A percentile compares a stretch with the other conserved stretches of the same genome.
Evolutionary conservation across 192 early-diverging fungal species (phyloP).

Genomic region (Gryganskiella cystojenkinii): DNA sequence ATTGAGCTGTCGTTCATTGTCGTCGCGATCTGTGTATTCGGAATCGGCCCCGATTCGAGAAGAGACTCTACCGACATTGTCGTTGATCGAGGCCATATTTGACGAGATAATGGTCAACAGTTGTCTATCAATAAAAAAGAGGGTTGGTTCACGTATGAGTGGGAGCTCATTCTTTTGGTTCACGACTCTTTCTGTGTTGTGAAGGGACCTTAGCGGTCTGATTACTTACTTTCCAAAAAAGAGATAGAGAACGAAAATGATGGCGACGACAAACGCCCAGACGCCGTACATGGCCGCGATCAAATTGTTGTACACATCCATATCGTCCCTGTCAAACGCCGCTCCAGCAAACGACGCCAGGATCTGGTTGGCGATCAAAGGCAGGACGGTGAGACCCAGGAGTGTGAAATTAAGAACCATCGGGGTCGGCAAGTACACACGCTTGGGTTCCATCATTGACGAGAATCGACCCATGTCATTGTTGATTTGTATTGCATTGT

Average conservation of each 20-base stretch:
- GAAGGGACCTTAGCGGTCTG: not conserved
- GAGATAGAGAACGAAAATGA: conserved; percentile 44
- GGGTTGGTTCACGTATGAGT: not conserved
- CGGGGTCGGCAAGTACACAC: conserved; percentile 38
- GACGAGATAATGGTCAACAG: conserved; percentile 52
- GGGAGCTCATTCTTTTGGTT: too few relatives aligned
- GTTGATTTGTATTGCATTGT: conserved; percentile 3
- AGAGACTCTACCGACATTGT: conserved; percentile 41
- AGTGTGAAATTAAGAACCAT: conserved; percentile 45
- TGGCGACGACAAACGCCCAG: conserved; percentile 40
- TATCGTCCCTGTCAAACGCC: conserved; percentile 33
- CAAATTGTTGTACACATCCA: conserved; percentile 32
- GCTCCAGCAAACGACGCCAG: conserved; percentile 43
- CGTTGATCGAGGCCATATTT: conserved; percentile 51
- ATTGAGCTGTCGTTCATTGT: conserved; percentile 48
- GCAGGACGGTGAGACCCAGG: conserved; percentile 32
- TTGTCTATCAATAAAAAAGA: conserved; percentile 23
- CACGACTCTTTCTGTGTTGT: not conserved
- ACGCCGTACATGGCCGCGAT: conserved; percentile 51
- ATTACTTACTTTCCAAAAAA: conserved; percentile 52
- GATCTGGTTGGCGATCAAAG: conserved; percentile 40
- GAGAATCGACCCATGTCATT: conserved; percentile 35
- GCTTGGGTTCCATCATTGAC: conserved; percentile 54
- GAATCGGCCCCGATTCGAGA: conserved; percentile 47
- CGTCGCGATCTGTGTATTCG: conserved; percentile 47